Evolutionary conservation across 768 basidiomycete species (phyloP), one percentile per base, ranked within the genome.

Genomic region (Psilocybe tampanensis): DNA sequence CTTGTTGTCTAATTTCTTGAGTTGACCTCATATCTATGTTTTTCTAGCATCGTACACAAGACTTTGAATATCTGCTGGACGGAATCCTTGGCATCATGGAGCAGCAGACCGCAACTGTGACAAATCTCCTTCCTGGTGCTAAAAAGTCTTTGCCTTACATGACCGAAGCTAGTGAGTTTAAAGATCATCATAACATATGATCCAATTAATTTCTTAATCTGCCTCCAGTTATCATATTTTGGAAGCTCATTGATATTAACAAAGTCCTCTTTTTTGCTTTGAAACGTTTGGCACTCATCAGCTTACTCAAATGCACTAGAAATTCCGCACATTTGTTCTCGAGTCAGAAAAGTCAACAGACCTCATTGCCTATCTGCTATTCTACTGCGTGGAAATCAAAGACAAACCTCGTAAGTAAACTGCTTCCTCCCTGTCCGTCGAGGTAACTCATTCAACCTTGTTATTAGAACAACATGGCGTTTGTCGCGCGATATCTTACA

Each of bases 231-330:
- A 76, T 91, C 12, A 76, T 93, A 54, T 81, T 96, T 48, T 98
- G 95, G 95, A 92, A 95, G 72, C 83, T 94, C 71, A 76, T 97
- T 36, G 96, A 98, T 60, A 71, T 93, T 21, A 98, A 98, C 76
- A 97, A 93, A 79, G 95, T 94, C 19, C 12, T 53, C 49, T 3
- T 18, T 24, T 26, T 47, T n/a, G 21, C 24, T 45, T 47, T 53
- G 3, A 49, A 12, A 23, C 36, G 36, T 24, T 39, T 36, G 13
- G 36, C 21, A 19, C 23, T 15, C 23, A 33, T 56, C 21, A 48
- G 52, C 18, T 26, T 34, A 56, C 15, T 29, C 8, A 18, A 43
- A 18, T 55, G 34, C 49, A 41, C n/a, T 63, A 97, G 94, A 95
- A 94, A 88, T 95, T 98, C 73, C 84, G 91, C 19, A 73, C 77